Base-by-base conservation (phyloP, 805 yeast species). In the Zygosaccharomyces pseudorouxii region DNA sequence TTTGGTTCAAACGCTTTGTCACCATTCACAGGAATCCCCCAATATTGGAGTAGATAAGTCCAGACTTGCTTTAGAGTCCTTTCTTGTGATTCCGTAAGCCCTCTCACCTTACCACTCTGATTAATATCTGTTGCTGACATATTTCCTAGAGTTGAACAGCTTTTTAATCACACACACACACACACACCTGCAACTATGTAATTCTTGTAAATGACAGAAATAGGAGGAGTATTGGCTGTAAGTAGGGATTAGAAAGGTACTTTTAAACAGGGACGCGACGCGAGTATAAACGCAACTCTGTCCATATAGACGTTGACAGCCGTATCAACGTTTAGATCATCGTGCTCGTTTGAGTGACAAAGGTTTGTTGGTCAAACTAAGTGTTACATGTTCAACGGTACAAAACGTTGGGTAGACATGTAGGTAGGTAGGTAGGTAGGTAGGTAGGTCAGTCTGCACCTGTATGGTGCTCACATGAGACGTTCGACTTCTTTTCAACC, bases 21-120 rank as follows among this genome's bases (percentile, higher is more conserved):
- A 9, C 27, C 41, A 14, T 67, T 58, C 1, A 73, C 74, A 4
- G 70, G 71, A 2, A 71, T 62, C 14, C 87, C 89, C 74, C 82
- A 74, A 50, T 71, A 77, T 55, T 78, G 79, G 54, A 86, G 69
- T 41, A 81, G 58, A 57, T 80, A 75, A 43, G 84, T 81, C 89
- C 90, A 86, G 4, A 77, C 74, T 58, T 84, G 87, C 64, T 86
- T 86, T 60, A 85, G 67, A 16, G 75, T 73, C 44, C 75, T 58
- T 59, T 85, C 90, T 63, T 85, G 81, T 20, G 82, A 84, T 1
- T 68, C 55, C 3, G 77, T 72, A 28, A 80, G 61, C 2, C 76
- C 71, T 48, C 69, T 71, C 38, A 72, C 69, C 53, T 78, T 71
- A 18, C 37, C 42, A 36, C 37, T 29, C 38, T 44, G 37, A 16